A percentile compares a stretch with the other conserved stretches of the same genome.
Evolutionary conservation across 1,139 yeast species (phyloP).

Genomic region (Candida smagusa): DNA sequence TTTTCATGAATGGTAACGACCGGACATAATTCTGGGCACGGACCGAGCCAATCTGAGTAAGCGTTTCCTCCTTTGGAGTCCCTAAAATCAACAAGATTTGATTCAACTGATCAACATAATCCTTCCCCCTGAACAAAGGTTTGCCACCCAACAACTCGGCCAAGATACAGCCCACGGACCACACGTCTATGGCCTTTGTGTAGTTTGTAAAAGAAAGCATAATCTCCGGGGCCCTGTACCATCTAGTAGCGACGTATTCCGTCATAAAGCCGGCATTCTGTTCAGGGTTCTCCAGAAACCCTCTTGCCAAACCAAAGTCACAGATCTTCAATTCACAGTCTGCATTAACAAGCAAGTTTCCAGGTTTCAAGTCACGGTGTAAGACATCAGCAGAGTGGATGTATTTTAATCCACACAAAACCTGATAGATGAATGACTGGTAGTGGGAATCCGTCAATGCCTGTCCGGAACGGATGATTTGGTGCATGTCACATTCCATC

Average conservation of each 20-base stretch:
- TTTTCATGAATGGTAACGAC: constrained; percentile 78
- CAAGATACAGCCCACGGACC: constrained; percentile 96
- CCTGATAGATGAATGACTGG: constrained; percentile 89
- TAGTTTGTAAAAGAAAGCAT: constrained; percentile 91
- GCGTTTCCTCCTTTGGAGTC: constrained; percentile 83
- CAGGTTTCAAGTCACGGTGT: constrained; percentile 93
- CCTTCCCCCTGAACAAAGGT: constrained; percentile 91
- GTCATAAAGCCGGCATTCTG: constrained; percentile 90
- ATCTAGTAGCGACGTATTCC: constrained; percentile 95
- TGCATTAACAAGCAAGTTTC: constrained; percentile 87
- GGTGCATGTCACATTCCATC: constrained; percentile 99
- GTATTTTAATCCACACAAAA: constrained; percentile 86
- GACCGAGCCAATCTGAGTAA: constrained; percentile 79
- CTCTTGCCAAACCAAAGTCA: constrained; percentile 95
- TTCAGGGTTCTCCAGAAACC: constrained; percentile 81
- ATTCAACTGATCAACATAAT: constrained; percentile 92
- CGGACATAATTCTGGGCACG: constrained; percentile 92
- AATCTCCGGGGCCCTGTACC: constrained; percentile 98
- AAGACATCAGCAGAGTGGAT: constrained; percentile 95
- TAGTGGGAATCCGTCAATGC: constrained; percentile 93
- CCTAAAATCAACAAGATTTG: constrained; percentile 84
- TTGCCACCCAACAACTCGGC: constrained; percentile 92
- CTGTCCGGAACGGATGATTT: constrained; percentile 89
- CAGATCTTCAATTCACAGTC: constrained; percentile 95
- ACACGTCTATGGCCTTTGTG: constrained; percentile 91